These are phyloP conservation scores for Penicillium diatomitis DNA, from an alignment of 495 filamentous ascomycete species.

Conservation along the genomic window DNA sequence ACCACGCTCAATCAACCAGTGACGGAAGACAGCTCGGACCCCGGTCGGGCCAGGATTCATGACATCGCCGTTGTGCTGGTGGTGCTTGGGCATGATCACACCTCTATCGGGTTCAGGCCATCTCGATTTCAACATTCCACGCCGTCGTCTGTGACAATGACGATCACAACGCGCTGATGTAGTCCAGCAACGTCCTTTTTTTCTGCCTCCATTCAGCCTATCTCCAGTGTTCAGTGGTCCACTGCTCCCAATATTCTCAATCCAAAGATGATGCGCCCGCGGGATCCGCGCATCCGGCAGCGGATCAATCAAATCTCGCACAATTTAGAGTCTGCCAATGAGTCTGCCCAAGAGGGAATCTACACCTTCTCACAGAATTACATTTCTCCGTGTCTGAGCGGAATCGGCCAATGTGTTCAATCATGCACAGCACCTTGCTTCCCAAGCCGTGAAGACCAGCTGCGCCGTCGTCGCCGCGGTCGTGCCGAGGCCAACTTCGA, in stretches of 20 bases:
- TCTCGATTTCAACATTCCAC: neutral
- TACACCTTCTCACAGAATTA: constrained; percentile 84
- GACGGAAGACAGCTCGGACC: no score
- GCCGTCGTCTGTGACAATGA: neutral
- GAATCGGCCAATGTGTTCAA: constrained; percentile 54
- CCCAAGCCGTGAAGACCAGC: constrained; percentile 62
- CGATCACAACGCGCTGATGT: constrained; percentile 8
- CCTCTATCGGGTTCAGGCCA: no score
- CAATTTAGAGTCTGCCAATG: constrained; percentile 85
- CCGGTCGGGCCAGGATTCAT: no score
- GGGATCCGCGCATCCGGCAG: constrained; percentile 88
- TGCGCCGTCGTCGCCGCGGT: constrained; percentile 57
- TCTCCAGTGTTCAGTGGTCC: no score
- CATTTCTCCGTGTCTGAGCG: constrained; percentile 68
- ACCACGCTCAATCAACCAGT: neutral
- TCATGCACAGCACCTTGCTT: constrained; percentile 66
- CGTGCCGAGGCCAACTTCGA: constrained; percentile 80
- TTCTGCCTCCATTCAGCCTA: neutral
- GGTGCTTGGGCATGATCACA: no score
- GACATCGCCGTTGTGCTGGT: no score
- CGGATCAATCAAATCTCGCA: constrained; percentile 88
- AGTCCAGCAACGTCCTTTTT: constrained; percentile 1
- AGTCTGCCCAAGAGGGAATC: constrained; percentile 78
- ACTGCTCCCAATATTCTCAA: neutral
- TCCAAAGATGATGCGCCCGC: constrained; percentile 50